Evolutionary conservation across 805 yeast species (phyloP), one percentile per base, ranked within the genome.

Genomic region (Cyberlindnera misumaiensis): DNA sequence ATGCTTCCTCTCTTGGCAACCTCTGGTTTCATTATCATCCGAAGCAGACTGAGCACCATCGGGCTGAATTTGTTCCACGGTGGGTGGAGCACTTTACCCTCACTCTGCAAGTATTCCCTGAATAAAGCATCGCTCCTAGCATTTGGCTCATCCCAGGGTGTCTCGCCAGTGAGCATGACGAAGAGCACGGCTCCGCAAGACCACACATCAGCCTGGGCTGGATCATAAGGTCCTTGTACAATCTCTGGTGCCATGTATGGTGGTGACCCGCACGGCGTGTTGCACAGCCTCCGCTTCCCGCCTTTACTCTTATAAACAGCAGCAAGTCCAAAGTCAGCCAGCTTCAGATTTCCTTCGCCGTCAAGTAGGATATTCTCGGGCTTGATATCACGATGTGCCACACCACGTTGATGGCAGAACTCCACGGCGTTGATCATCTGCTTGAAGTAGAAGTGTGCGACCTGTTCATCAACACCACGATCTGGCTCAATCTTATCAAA

Each of bases 201-300:
- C 89, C 88, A 81, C 13, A 80, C 58, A 56, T 81, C 88, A 1
- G 78, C 65, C 3, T 55, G 46, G 37, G 73, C 75, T 1, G 86
- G 77, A 33, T 72, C 76, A 48, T 83, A 83, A 4, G 70, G 68
- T 3, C 62, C 58, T 16, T 49, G 47, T 15, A 71, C 59, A 14
- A 83, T 70, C 49, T 83, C 93, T 2, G 93, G 93, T 1, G 93
- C 90, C 65, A 80, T 72, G 52, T 83, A 83, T 5, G 88, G 89
- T 2, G 85, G 83, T 1, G 84, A 77, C 0, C 90, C 83, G 56
- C 87, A 74, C 25, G 80, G 70, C 22, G 78, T 72, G 17, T 60
- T 55, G 29, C 77, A 69, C 34, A 66, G 39, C 41, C 77, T 57
- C 35, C 63, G 64, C 4, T 65, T 56, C 2, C 82, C 83, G 38